These are phyloP conservation scores for Blepharisma japonicum DNA, from an alignment of 73 alveolate species.

Conservation along the genomic window DNA sequence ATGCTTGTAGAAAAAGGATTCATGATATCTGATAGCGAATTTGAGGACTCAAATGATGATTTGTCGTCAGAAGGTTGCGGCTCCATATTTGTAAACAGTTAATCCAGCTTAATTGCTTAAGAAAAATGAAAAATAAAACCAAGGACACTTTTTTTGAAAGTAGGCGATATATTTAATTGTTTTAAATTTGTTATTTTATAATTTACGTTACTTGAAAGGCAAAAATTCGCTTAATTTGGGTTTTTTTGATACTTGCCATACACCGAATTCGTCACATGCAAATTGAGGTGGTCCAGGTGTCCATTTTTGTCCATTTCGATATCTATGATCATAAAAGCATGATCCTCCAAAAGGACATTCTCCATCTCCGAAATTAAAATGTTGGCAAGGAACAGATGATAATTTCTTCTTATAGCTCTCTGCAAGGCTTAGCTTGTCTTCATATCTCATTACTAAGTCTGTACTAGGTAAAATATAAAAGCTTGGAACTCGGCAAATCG, in stretches of 20 bases:
- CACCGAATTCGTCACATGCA: constrained; percentile 94
- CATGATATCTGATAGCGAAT: too few species aligned
- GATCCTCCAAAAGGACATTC: constrained; percentile 64
- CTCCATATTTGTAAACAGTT: too few species aligned
- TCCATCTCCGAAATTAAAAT: constrained; percentile 64
- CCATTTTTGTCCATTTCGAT: constrained; percentile 31
- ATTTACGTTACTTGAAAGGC: neutral
- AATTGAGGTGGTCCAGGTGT: constrained; percentile 81
- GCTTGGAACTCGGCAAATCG: constrained; percentile 56
- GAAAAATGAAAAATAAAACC: too few species aligned
- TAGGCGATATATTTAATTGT: too few species aligned
- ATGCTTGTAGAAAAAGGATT: too few species aligned
- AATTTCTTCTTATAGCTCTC: constrained; percentile 44
- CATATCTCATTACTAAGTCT: constrained; percentile 42
- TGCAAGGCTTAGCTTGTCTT: constrained; percentile 46
- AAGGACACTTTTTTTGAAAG: too few species aligned
- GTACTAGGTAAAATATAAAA: constrained; percentile 55
- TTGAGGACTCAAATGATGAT: too few species aligned
- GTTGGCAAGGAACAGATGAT: constrained; percentile 60
- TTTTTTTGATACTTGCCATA: constrained; percentile 75
- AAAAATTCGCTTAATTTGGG: constrained; percentile 8
- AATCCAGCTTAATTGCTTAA: too few species aligned
- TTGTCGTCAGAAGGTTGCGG: too few species aligned
- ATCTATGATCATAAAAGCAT: constrained; percentile 61
- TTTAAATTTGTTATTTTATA: too few species aligned